Conservation (phyloP, 306 rosid species). For the Prinsepia uniflora region DNA sequence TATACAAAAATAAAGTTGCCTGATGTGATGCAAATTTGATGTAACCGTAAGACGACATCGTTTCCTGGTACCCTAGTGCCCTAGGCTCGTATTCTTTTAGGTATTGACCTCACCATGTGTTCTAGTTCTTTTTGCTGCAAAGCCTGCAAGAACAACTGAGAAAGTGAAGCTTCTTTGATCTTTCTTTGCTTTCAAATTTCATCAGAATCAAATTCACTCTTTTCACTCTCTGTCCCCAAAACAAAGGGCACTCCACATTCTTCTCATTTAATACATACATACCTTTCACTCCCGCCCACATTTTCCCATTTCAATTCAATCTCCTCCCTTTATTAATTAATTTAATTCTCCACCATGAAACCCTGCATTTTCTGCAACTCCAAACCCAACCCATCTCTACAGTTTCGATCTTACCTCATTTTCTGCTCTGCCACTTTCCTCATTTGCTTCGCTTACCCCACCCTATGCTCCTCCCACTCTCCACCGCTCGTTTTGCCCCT, state of each 20-base stretch:
- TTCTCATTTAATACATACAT: conserved; percentile 1
- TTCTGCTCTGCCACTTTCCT: conserved; percentile 11
- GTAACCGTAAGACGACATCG: background rate
- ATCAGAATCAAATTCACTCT: background rate
- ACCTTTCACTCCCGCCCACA: background rate
- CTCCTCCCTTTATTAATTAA: background rate
- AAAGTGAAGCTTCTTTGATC: conserved; percentile 11
- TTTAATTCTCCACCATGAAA: conserved; percentile 35
- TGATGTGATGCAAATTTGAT: background rate
- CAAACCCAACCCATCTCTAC: conserved; percentile 24
- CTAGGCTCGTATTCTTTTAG: background rate
- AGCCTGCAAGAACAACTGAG: background rate
- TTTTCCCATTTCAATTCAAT: no score
- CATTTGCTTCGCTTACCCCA: background rate
- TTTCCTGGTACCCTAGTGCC: no score
- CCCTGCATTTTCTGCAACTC: conserved; percentile 17
- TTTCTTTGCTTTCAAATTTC: background rate
- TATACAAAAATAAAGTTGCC: background rate
- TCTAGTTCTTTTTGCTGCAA: background rate
- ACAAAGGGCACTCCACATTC: conserved; percentile 11
- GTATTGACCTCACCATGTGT: background rate
- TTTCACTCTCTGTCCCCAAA: background rate
- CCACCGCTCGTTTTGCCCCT: conserved; percentile 52
- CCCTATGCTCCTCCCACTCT: conserved; percentile 23
- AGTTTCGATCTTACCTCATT: conserved; percentile 20